A percentile compares a stretch with the other conserved stretches of the same genome.
Conservation (phyloP, 805 yeast species). For the Saccharomycopsis guyanensis region DNA sequence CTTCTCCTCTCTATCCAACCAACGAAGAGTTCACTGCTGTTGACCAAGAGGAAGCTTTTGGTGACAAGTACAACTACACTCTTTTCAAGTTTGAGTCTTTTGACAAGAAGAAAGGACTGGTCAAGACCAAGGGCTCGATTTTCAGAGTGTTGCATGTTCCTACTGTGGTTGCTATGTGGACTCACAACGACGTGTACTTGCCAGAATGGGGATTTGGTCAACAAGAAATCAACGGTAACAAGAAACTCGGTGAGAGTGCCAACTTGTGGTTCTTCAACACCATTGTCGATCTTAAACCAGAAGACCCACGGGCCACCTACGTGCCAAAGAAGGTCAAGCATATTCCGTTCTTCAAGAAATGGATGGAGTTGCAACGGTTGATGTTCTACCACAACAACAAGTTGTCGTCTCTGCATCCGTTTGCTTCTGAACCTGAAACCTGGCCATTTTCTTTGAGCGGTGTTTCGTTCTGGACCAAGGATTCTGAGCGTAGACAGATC, state of each 20-base stretch:
- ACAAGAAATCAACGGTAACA: conserved; percentile 93
- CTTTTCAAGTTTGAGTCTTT: conserved; percentile 65
- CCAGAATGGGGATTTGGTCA: conserved; percentile 96
- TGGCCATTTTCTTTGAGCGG: conserved; percentile 92
- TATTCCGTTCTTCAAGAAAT: conserved; percentile 73
- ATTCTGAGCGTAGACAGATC: conserved; percentile 59
- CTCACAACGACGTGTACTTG: conserved; percentile 70
- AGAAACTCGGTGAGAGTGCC: conserved; percentile 57
- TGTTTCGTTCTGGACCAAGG: conserved; percentile 89
- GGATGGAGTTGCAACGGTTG: conserved; percentile 77
- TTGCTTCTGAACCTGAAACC: conserved; percentile 81
- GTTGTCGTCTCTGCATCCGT: conserved; percentile 84
- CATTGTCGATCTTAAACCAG: conserved; percentile 46
- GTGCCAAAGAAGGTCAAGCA: conserved; percentile 55
- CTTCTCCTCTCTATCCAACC: conserved; percentile 87
- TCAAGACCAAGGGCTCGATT: conserved; percentile 64
- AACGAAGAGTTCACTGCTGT: conserved; percentile 88
- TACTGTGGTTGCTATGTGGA: conserved; percentile 90
- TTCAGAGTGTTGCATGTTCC: conserved; percentile 74
- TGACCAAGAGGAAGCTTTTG: conserved; percentile 48
- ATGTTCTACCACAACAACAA: conserved; percentile 94
- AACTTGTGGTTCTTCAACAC: conserved; percentile 73
- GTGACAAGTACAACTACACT: conserved; percentile 59
- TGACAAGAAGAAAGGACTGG: conserved; percentile 41
- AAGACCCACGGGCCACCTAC: conserved; percentile 53